Base-by-base conservation (phyloP, 345 rosid genomes). In the Rhizophora mangle region DNA sequence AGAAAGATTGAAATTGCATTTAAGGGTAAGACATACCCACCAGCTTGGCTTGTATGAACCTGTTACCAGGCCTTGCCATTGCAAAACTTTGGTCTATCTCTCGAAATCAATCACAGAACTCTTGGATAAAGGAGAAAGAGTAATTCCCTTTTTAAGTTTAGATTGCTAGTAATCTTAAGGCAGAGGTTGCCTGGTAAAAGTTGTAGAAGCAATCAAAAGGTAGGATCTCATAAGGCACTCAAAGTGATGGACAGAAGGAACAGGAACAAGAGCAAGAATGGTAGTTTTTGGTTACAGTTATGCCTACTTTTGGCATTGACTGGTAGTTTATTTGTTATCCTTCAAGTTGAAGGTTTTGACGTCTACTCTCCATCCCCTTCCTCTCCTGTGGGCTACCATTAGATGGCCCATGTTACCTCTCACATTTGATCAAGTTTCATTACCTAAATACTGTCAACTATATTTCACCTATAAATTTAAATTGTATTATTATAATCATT, bases 21-120 rank as follows among this genome's bases (percentile, higher is more conserved):
- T 13, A 24, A 56, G 72, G 73, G 72, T n/a, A 76, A 80, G 83
- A 80, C 87, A 79, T 84, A 82, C 82, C 85, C 68, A 82, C 85
- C 85, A 82, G 85, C 82, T 82, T 82, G 79, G 85, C 85, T 73
- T 79, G 81, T 31, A 82, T 76, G 67, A 82, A 76, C 77, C 62
- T 76, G 74, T 71, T 74, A 19, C 74, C 82, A 57, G 85, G 82
- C 68, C 83, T 81, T 51, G 92, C 78, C 89, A 85, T 87, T 69
- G 58, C 39, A 22, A 62, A 65, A 55, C 60, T 15, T 10, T 55
- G 60, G 27, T 55, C 27, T 22, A n/a, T 22, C 11, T 55, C 27
- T n/a, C 15, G 29, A 55, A 55, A 55, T 8, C 16, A 55, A 55
- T 3, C 27, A n/a, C 59, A 55, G 29, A 9, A 55, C 29, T 56